Base-by-base conservation (phyloP, 768 basidiomycete species). In the Agaricus subrufescens region DNA sequence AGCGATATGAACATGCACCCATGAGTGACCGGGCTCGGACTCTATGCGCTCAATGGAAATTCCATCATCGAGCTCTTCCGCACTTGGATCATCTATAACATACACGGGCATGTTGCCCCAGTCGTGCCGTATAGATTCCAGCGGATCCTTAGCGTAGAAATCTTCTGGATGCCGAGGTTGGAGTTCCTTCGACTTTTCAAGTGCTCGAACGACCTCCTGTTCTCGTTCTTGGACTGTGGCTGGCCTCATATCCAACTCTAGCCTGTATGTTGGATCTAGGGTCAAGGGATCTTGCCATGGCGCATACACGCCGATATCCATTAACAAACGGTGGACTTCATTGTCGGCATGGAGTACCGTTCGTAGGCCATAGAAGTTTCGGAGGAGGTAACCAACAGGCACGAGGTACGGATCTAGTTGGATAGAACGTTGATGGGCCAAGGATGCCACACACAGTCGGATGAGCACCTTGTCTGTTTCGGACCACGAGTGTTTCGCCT, bases 31-130 rank as follows among this genome's bases (percentile, higher is more conserved):
- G 2, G 83, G 81, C 47, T 89, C 83, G 3, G 71, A 71, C 4
- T 79, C 75, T 31, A 87, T 77, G n/a, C 71, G 65, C 60, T 96
- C 90, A 30, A 98, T 65, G 1, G 94, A 95, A 31, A 99, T 63
- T 2, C 94, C 97, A 66, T 99, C 97, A 66, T 99, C 97, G 23
- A 98, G 78, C 65, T 99, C 97, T 63, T 87, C 71, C 0, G 97
- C 94, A 6, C 63, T 66, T 0, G 75, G 60, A 58, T 92, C 90
- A 64, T 99, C 97, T 53, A 99, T 85, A 19, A 95, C 87, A 67
- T 87, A 98, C 4, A 93, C 91, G 0, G 82, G 83, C 59, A 87
- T 65, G 58, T 86, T 65, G 26, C 90, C 92, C 69, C 94, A 96
- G 67, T 98, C 95, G 65, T 91, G 88, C 2, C 95, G 87, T 4